Percentiles rank a stretch among this genome's conserved stretches.
These are phyloP conservation scores for Periconia digitata DNA, from an alignment of 2,329 filamentous ascomycete species.

Conservation along the genomic window DNA sequence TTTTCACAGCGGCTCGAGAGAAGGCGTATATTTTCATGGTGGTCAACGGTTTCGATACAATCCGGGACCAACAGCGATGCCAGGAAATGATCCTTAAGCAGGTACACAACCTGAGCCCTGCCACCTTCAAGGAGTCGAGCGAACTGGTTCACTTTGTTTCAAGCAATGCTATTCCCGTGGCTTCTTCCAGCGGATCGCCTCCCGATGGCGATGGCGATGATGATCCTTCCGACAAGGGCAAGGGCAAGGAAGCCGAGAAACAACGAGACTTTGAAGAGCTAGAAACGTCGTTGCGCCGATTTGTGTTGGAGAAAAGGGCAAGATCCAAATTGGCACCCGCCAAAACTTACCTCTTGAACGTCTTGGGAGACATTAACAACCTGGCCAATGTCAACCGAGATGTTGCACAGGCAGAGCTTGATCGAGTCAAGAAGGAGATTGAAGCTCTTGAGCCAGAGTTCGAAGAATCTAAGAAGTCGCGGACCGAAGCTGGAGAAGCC, in stretches of 20 bases:
- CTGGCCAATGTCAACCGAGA: slow-evolving; percentile 86
- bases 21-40: slow-evolving; percentile 99
- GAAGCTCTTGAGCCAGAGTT: slow-evolving; percentile 81
- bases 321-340: slow-evolving; percentile 94
- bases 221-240: slow-evolving; percentile 57
- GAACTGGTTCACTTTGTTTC: slow-evolving; percentile 98
- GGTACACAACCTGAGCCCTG: slow-evolving; percentile 81
- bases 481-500: slow-evolving; percentile 75
- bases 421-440: slow-evolving; percentile 79
- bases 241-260: slow-evolving; percentile 74
- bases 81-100: slow-evolving; percentile 93
- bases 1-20: slow-evolving; percentile 90
- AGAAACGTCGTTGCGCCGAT: slow-evolving; percentile 84
- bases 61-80: slow-evolving; percentile 86
- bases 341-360: slow-evolving; percentile 91
- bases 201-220: slow-evolving; percentile 43
- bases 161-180: slow-evolving; percentile 87
- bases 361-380: slow-evolving; percentile 81
- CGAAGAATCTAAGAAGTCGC: slow-evolving; percentile 79
- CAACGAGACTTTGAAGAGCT: slow-evolving; percentile 85
- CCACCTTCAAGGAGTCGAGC: slow-evolving; percentile 86
- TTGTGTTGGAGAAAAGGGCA: slow-evolving; percentile 93
- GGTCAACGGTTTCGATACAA: slow-evolving; percentile 94
- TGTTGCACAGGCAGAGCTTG: slow-evolving; percentile 80
- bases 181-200: slow-evolving; percentile 41